A percentile compares a stretch with the other conserved stretches of the same genome.
Conservation (phyloP, 192 early-diverging fungal species). For the Linnemannia elongata region DNA sequence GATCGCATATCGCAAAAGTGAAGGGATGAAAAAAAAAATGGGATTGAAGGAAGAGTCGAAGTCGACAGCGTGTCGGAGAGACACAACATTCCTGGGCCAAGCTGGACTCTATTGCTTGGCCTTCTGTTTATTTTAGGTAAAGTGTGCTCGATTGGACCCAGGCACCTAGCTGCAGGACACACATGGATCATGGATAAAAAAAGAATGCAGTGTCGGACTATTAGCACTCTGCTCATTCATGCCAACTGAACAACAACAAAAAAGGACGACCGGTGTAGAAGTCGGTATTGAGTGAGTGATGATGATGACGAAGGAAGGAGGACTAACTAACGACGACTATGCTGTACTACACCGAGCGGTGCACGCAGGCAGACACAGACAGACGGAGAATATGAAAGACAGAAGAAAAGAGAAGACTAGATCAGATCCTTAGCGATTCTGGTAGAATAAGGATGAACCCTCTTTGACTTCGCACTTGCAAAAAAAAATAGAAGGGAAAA, state of each 20-base stretch:
- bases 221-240: neutral
- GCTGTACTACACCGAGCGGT: neutral
- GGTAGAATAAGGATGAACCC: too few relatives aligned
- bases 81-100: conserved; percentile 25
- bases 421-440: too few relatives aligned
- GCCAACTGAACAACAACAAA: neutral
- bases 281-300: neutral
- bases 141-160: neutral
- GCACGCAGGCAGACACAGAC: too few relatives aligned
- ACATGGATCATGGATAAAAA: neutral
- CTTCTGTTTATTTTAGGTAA: neutral
- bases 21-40: neutral
- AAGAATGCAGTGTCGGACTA: neutral
- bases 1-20: neutral
- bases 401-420: too few relatives aligned
- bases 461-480: too few relatives aligned
- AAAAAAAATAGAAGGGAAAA: too few relatives aligned
- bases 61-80: neutral
- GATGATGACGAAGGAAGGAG: neutral
- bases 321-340: neutral
- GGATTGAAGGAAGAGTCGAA: neutral
- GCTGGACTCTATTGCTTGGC: neutral
- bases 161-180: neutral
- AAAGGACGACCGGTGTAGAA: neutral
- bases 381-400: too few relatives aligned